A percentile compares a stretch with the other conserved stretches of the same genome.
These are phyloP conservation scores for Leccinum incarnatum DNA, from an alignment of 768 basidiomycete genomes.

Conservation along the genomic window DNA sequence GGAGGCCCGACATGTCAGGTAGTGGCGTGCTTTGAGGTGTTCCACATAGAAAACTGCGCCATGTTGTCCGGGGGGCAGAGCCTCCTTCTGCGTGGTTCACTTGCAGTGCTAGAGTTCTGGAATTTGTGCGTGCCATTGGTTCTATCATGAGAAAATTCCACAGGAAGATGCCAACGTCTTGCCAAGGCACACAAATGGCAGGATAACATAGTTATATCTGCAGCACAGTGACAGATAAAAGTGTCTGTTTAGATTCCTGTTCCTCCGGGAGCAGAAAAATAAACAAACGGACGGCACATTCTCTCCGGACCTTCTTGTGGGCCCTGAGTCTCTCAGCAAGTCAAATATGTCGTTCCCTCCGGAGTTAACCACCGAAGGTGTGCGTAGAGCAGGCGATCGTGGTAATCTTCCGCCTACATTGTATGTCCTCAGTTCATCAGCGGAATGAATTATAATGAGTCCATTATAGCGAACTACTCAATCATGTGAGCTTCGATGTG, in stretches of 20 bases:
- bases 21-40: background rate
- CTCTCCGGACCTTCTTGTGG: background rate
- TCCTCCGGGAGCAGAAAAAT: background rate
- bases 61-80: background rate
- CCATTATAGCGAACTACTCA: background rate
- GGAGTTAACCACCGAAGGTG: background rate
- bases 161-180: background rate
- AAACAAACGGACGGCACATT: background rate
- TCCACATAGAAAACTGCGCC: background rate
- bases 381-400: background rate
- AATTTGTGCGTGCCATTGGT: background rate
- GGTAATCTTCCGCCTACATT: background rate
- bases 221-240: background rate
- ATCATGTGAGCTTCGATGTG: background rate
- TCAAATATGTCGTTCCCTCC: background rate
- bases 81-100: background rate
- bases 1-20: background rate
- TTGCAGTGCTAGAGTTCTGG: background rate
- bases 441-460: background rate
- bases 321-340: background rate
- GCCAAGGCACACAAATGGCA: constrained; percentile 4
- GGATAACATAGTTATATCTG: background rate
- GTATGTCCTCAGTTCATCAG: background rate
- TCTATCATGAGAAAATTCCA: constrained; percentile 1
- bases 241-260: no score